Evolutionary conservation across 495 filamentous ascomycete genomes (phyloP).

Genomic region (Hypoxylon fragiforme): DNA sequence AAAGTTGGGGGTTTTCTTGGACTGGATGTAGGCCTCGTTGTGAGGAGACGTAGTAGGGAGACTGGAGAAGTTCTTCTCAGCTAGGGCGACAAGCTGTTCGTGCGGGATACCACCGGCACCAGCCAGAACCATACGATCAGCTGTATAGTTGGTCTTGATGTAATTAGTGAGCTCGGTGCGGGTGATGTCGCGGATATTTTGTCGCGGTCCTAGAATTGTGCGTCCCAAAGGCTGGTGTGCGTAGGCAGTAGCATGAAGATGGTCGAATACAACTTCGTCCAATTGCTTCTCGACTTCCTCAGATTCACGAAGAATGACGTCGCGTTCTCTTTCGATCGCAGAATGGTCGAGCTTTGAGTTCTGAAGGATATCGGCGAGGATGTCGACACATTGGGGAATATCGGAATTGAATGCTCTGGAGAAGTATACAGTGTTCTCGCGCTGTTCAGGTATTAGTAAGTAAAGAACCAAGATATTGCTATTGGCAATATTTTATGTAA

Average conservation of each 20-base stretch:
- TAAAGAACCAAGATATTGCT: conserved; percentile 19
- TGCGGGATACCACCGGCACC: conserved; percentile 94
- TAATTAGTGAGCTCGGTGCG: conserved; percentile 87
- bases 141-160: conserved; percentile 99
- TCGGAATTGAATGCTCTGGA: conserved; percentile 98
- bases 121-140: conserved; percentile 98
- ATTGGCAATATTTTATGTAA: conserved; percentile 26
- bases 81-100: conserved; percentile 88
- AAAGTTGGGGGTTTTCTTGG: conserved; percentile 89
- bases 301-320: conserved; percentile 97
- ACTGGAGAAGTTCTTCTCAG: conserved; percentile 89
- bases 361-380: conserved; percentile 98
- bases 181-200: conserved; percentile 97
- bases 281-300: conserved; percentile 99
- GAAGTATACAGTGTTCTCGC: conserved; percentile 99
- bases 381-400: conserved; percentile 92
- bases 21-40: conserved; percentile 68
- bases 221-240: conserved; percentile 93
- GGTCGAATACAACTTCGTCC: conserved; percentile 99
- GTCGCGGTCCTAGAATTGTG: conserved; percentile 94
- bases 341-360: conserved; percentile 93
- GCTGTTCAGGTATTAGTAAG: conserved; percentile 59
- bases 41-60: conserved; percentile 72
- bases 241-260: conserved; percentile 97
- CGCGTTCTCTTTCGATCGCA: conserved; percentile 95